Percentiles rank a stretch among this genome's conserved stretches.
phyloP scores from a whole-genome alignment of 331 rosid genomes.

The Dryas integrifolia region DNA sequence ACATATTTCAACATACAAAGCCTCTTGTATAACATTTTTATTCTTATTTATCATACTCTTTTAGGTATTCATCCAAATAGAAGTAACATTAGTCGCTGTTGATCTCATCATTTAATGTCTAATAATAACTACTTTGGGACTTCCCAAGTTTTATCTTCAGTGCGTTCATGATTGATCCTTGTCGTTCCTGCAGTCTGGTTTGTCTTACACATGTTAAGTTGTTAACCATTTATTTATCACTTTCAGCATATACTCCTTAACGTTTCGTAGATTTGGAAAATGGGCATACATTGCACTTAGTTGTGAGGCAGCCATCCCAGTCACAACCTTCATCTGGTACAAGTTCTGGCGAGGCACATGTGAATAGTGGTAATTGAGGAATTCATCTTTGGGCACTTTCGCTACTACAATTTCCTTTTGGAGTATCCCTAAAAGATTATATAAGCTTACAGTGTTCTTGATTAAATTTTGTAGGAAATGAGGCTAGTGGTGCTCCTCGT shows the following conservation, averaged over 20 bases:
- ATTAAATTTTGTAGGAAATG: constrained; percentile 52
- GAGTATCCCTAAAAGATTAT: constrained; percentile 2
- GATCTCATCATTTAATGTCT: not conserved
- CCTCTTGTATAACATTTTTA: not conserved
- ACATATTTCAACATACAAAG: not conserved
- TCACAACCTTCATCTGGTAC: constrained; percentile 52
- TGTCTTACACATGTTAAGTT: not conserved
- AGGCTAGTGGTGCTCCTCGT: constrained; percentile 59
- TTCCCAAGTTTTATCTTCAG: not conserved
- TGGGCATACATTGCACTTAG: constrained; percentile 96
- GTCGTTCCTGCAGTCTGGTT: not conserved
- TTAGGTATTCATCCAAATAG: not conserved
- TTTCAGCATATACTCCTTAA: constrained; percentile 45
- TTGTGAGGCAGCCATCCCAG: constrained; percentile 77
- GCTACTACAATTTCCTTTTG: not conserved
- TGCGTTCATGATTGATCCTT: not conserved
- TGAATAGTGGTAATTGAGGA: constrained; percentile 46
- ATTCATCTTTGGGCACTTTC: constrained; percentile 22
- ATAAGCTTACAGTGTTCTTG: constrained; percentile 15
- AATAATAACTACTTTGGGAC: not conserved
- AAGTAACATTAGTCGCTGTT: not conserved
- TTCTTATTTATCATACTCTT: not conserved
- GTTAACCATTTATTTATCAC: constrained; percentile 14
- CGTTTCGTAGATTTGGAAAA: constrained; percentile 70
- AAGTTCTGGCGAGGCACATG: constrained; percentile 50